Conservation (phyloP, 2,329 filamentous ascomycete genomes). For the Chaetomiaceae sp. region DNA sequence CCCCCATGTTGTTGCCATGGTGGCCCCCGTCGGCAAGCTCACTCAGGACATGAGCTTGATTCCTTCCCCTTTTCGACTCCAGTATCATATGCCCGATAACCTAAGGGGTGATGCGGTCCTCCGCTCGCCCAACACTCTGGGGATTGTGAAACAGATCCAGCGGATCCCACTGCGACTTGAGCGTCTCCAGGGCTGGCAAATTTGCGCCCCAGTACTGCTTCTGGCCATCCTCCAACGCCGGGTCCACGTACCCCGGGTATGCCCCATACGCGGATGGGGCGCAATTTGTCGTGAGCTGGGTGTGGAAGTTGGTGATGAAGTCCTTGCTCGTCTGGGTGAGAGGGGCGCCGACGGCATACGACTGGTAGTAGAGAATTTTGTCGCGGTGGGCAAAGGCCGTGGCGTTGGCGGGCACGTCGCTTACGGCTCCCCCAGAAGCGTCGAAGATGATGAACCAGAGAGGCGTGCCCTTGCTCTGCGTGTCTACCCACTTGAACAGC, state of each 20-base stretch:
- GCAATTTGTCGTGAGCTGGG: constrained; percentile 35
- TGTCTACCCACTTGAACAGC: constrained; percentile 51
- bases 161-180: constrained; percentile 52
- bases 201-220: constrained; percentile 53
- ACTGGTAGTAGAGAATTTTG: constrained; percentile 59
- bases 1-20: too few species aligned
- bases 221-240: constrained; percentile 41
- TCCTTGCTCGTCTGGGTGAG: constrained; percentile 42
- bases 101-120: too few species aligned
- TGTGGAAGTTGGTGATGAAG: constrained; percentile 50
- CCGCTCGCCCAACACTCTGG: constrained; percentile 42
- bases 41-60: too few species aligned
- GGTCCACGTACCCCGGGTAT: constrained; percentile 62
- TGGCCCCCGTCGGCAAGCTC: too few species aligned
- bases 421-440: constrained; percentile 54
- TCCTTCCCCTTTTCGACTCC: too few species aligned
- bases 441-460: constrained; percentile 61
- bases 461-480: constrained; percentile 44
- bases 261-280: constrained; percentile 42
- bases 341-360: constrained; percentile 51
- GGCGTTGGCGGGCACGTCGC: constrained; percentile 49
- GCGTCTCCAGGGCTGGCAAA: constrained; percentile 39
- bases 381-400: constrained; percentile 62
- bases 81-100: too few species aligned
- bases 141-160: constrained; percentile 54